Conservation (phyloP, 345 rosid genomes). For the Angophora floribunda region DNA sequence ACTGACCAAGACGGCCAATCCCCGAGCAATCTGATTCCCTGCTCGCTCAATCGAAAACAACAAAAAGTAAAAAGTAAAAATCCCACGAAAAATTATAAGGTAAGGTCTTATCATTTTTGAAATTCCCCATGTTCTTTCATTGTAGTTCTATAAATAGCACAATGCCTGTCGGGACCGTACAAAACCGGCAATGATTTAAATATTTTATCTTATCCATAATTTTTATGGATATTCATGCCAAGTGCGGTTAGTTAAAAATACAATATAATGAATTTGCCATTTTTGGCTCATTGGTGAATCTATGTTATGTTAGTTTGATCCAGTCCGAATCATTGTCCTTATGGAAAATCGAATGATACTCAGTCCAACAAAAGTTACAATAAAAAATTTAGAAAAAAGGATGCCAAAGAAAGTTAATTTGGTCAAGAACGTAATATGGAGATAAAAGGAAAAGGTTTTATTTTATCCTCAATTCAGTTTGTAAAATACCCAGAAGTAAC, state of each 20-base stretch:
- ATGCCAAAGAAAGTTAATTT: not conserved
- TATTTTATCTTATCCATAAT: not conserved
- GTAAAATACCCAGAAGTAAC: too few species aligned
- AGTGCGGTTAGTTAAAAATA: not conserved
- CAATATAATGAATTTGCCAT: not conserved
- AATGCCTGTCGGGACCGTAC: not conserved
- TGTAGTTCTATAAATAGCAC: not conserved
- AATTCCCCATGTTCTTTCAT: not conserved
- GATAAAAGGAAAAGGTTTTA: not conserved
- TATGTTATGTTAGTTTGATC: not conserved
- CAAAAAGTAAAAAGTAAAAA: not conserved
- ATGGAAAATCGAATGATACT: not conserved
- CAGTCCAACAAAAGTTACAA: not conserved
- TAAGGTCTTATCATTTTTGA: not conserved
- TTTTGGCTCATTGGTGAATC: not conserved
- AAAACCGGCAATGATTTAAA: not conserved
- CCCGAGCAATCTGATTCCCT: not conserved
- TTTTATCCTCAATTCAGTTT: not conserved
- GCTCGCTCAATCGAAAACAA: not conserved
- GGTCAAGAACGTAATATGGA: too few species aligned
- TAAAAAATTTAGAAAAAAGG: not conserved
- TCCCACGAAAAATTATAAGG: not conserved
- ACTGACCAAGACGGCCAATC: not conserved
- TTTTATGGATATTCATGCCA: not conserved
- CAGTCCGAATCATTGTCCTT: not conserved